These are phyloP conservation scores for Talaromyces sp. DNA, from an alignment of 2,329 filamentous ascomycete genomes.

Conservation along the genomic window DNA sequence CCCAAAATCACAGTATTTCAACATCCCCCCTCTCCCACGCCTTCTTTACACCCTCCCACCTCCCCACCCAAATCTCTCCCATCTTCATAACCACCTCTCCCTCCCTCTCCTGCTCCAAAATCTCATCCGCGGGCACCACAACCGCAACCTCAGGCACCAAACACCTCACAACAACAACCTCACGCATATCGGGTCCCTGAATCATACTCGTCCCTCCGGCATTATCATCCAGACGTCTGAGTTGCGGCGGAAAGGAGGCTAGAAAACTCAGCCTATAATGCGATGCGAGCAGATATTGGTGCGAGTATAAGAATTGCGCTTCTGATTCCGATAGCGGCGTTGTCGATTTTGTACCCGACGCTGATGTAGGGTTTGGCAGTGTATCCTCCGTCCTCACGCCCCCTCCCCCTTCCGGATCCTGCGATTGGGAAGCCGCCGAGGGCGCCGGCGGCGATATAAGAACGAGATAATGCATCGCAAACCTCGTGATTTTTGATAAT, in stretches of 20 bases:
- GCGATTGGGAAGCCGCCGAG: constrained; percentile 19
- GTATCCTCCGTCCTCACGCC: constrained; percentile 28
- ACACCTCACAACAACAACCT: constrained; percentile 76
- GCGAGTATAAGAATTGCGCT: constrained; percentile 74
- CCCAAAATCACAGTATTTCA: constrained; percentile 37
- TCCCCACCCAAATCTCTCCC: constrained; percentile 65
- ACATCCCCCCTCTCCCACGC: constrained; percentile 44
- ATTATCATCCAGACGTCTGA: constrained; percentile 87
- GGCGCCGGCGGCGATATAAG: constrained; percentile 24
- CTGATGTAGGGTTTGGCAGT: constrained; percentile 25
- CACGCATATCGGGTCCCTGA: constrained; percentile 75
- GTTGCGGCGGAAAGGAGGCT: constrained; percentile 68
- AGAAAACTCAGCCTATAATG: constrained; percentile 88
- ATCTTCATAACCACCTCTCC: constrained; percentile 45
- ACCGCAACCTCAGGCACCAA: constrained; percentile 47
- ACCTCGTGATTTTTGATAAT: constrained; percentile 66
- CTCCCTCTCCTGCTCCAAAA: constrained; percentile 27
- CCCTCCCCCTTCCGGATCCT: neutral
- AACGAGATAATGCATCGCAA: constrained; percentile 50
- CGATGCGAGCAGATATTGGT: constrained; percentile 76
- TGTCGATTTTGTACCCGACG: neutral
- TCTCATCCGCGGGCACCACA: constrained; percentile 33
- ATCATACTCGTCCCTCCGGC: constrained; percentile 90
- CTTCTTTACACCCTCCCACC: constrained; percentile 69
- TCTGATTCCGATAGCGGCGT: constrained; percentile 71